phyloP scores from a whole-genome alignment of 768 basidiomycete genomes.

The Dacryopinax primogenitus region DNA sequence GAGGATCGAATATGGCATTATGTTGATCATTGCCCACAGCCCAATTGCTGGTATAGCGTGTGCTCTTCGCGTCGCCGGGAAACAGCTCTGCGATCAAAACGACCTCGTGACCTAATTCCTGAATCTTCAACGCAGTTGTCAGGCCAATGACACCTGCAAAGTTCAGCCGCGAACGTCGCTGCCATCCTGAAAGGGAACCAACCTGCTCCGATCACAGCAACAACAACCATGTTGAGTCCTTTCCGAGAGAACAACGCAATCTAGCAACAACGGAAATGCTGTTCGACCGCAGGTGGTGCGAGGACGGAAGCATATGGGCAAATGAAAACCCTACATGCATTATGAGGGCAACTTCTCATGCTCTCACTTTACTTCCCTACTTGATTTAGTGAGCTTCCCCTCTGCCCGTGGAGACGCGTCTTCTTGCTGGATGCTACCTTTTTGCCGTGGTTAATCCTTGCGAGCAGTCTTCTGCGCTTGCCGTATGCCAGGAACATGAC shows the following conservation, averaged over 20 bases:
- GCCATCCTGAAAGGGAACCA: neutral
- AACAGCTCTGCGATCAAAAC: slow-evolving; percentile 58
- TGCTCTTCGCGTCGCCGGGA: slow-evolving; percentile 60
- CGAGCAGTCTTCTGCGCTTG: neutral
- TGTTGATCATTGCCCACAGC: neutral
- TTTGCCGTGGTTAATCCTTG: neutral
- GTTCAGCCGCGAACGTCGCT: neutral
- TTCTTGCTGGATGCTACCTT: neutral
- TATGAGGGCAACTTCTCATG: neutral
- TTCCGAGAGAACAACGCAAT: neutral
- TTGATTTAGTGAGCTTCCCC: neutral
- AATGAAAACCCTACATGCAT: slow-evolving; percentile 3
- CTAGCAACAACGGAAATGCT: too few relatives aligned
- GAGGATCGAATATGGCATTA: too few relatives aligned
- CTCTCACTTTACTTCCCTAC: neutral
- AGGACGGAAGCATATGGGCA: neutral
- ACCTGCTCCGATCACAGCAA: neutral
- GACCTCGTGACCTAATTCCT: slow-evolving; percentile 52
- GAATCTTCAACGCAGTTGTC: slow-evolving; percentile 58
- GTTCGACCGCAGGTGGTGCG: too few relatives aligned
- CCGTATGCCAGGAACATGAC: neutral
- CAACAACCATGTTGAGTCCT: neutral
- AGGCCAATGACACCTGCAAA: slow-evolving; percentile 59
- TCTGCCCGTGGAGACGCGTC: neutral
- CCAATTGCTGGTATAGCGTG: slow-evolving; percentile 50